Conservation (phyloP, 805 yeast genomes). For the Cyberlindnera galapagoensis region DNA sequence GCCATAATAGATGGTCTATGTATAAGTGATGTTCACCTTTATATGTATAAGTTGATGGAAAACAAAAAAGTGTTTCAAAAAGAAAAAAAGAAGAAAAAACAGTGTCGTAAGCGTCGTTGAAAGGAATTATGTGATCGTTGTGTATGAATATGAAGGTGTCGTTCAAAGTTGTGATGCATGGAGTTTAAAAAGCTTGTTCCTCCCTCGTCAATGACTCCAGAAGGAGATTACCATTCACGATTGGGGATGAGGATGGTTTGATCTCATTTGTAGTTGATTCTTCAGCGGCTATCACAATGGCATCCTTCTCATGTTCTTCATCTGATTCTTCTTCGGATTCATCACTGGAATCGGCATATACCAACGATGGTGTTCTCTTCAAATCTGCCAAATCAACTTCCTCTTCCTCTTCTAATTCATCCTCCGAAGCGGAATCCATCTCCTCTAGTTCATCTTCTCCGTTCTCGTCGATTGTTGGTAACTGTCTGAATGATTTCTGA, state of each 20-base stretch:
- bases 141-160: no score
- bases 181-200: no score
- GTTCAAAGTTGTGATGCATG: no score
- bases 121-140: no score
- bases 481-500: slow-evolving; percentile 12
- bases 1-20: no score
- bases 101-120: no score
- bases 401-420: slow-evolving; percentile 10
- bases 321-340: slow-evolving; percentile 11
- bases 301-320: not conserved
- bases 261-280: no score
- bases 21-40: no score
- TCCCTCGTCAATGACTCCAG: not conserved
- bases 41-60: no score
- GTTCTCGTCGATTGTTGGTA: slow-evolving; percentile 21
- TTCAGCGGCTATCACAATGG: no score
- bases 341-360: slow-evolving; percentile 12
- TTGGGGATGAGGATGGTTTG: not conserved
- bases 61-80: no score
- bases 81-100: no score
- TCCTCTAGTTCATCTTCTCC: slow-evolving; percentile 17
- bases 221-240: slow-evolving; percentile 1
- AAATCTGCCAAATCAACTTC: slow-evolving; percentile 19
- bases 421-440: slow-evolving; percentile 9
- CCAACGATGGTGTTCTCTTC: slow-evolving; percentile 13